Evolutionary conservation across 805 yeast genomes (phyloP).

Genomic region (Ogataea salicorniae): DNA sequence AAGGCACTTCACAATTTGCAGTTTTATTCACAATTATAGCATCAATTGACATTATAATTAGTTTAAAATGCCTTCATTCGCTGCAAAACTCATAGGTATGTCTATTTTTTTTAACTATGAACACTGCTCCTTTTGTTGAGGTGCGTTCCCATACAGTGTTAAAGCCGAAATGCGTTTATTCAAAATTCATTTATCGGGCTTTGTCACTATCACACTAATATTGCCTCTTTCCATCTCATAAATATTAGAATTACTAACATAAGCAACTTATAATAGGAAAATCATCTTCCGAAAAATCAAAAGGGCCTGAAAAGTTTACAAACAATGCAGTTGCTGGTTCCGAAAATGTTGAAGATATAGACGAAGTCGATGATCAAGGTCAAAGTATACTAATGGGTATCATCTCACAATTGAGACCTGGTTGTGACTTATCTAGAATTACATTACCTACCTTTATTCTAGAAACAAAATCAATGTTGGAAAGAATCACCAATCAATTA

Average conservation of each 20-base stretch:
- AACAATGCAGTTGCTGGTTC: not conserved
- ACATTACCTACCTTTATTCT: slow-evolving; percentile 93
- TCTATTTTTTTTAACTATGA: not conserved
- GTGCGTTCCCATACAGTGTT: too few species aligned
- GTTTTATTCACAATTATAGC: too few species aligned
- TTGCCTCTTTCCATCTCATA: not conserved
- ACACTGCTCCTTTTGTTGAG: too few species aligned
- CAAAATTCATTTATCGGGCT: too few species aligned
- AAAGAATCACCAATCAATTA: slow-evolving; percentile 84
- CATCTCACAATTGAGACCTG: slow-evolving; percentile 88
- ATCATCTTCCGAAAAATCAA: slow-evolving; percentile 18
- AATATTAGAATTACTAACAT: not conserved
- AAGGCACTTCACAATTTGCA: too few species aligned
- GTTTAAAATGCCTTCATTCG: slow-evolving; percentile 22
- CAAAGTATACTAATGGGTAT: slow-evolving; percentile 83
- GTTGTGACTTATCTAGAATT: slow-evolving; percentile 82
- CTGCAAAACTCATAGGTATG: slow-evolving; percentile 25
- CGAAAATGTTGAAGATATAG: slow-evolving; percentile 64
- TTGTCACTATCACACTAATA: too few species aligned
- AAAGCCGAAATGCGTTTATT: too few species aligned
- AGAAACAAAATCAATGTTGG: slow-evolving; percentile 94
- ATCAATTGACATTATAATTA: too few species aligned
- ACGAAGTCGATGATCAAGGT: slow-evolving; percentile 87
- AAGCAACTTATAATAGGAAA: slow-evolving; percentile 11
- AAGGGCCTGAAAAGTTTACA: slow-evolving; percentile 8